Conservation (phyloP, 345 rosid genomes). For the Salix purpurea region DNA sequence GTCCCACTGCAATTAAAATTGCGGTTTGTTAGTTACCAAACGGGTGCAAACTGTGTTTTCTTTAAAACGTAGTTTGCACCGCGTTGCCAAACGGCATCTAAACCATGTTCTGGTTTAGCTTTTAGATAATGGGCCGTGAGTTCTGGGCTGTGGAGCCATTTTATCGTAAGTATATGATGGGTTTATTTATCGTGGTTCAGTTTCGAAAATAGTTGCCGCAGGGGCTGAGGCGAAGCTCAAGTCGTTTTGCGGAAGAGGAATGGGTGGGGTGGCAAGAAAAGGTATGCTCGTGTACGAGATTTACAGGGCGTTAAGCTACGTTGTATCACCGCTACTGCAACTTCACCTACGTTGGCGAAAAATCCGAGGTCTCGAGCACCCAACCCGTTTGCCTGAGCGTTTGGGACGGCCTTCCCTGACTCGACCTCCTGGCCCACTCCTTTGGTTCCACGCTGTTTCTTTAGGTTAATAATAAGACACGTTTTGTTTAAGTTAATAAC, state of each 20-base stretch:
- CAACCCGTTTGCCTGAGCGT: slow-evolving; percentile 78
- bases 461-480: slow-evolving; percentile 38
- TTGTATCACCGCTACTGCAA: slow-evolving; percentile 57
- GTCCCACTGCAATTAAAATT: too few relatives aligned
- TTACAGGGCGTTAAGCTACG: slow-evolving; percentile 61
- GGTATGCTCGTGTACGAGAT: slow-evolving; percentile 53
- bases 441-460: slow-evolving; percentile 96
- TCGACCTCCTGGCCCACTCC: slow-evolving; percentile 66
- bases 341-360: slow-evolving; percentile 70
- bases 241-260: too few relatives aligned
- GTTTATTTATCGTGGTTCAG: too few relatives aligned
- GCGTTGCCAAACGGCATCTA: too few relatives aligned
- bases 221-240: not conserved
- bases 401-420: slow-evolving; percentile 62
- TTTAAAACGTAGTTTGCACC: too few relatives aligned
- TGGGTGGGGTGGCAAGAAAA: slow-evolving; percentile 1
- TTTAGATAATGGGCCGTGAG: too few relatives aligned
- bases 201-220: not conserved
- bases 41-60: too few relatives aligned
- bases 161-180: too few relatives aligned
- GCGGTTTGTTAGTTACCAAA: too few relatives aligned
- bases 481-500: not conserved
- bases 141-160: too few relatives aligned
- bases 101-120: too few relatives aligned
- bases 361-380: slow-evolving; percentile 67